A percentile compares a stretch with the other conserved stretches of the same genome.
phyloP scores from a whole-genome alignment of 495 filamentous ascomycete genomes.

The Podospora appendiculata region DNA sequence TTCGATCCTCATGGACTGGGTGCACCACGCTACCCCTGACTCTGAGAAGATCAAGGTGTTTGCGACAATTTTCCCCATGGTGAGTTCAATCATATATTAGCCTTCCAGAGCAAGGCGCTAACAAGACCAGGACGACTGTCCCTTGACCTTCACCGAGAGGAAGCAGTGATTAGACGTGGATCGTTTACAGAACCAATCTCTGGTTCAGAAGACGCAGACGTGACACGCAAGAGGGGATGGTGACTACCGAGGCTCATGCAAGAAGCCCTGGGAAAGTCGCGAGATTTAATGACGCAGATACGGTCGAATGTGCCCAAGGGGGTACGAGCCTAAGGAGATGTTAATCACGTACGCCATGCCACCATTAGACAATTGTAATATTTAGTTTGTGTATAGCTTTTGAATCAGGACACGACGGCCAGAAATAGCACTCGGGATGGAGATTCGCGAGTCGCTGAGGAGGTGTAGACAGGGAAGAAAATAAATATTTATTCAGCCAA shows the following conservation, averaged over 20 bases:
- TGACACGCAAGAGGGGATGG: background rate
- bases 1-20: conserved; percentile 85
- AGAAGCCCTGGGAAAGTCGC: too few species aligned
- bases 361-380: conserved; percentile 15
- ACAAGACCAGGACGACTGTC: conserved; percentile 52
- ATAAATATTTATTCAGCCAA: too few species aligned
- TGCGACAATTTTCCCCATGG: conserved; percentile 94
- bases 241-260: background rate
- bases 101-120: background rate
- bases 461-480: too few species aligned
- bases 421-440: too few species aligned
- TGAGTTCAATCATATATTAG: conserved; percentile 32
- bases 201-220: background rate
- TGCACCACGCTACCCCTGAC: conserved; percentile 67
- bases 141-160: conserved; percentile 51
- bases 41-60: conserved; percentile 98
- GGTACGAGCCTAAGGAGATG: too few species aligned
- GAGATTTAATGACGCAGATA: too few species aligned
- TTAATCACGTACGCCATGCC: background rate
- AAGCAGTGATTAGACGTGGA: conserved; percentile 21
- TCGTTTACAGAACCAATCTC: too few species aligned
- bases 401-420: background rate
- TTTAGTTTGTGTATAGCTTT: conserved; percentile 13
- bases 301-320: too few species aligned
- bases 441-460: too few species aligned